Percentiles rank a stretch among this genome's conserved stretches.
These are phyloP conservation scores for Fusarium metavorans DNA, from an alignment of 2,329 filamentous ascomycete species.

Conservation along the genomic window DNA sequence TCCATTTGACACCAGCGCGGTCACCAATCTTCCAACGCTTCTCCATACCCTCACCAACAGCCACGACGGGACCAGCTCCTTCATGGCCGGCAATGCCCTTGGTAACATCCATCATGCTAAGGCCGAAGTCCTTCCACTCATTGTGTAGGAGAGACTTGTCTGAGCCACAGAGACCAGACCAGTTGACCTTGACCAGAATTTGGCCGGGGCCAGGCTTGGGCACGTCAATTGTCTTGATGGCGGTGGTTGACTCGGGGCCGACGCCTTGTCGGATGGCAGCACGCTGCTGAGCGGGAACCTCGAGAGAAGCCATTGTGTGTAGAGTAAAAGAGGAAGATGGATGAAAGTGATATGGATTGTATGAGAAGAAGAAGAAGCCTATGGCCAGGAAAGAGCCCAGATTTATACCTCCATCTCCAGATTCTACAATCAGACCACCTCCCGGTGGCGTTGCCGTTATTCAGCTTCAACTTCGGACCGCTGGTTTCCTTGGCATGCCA, in stretches of 20 bases:
- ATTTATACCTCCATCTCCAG: not conserved
- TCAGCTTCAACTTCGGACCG: not conserved
- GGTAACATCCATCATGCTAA: conserved; percentile 30
- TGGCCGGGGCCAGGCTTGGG: conserved; percentile 35
- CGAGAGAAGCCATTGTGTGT: conserved; percentile 22
- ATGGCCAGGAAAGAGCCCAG: not conserved
- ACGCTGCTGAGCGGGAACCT: conserved; percentile 31
- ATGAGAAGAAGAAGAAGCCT: accelerated
- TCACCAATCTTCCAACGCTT: conserved; percentile 81
- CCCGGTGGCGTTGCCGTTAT: not conserved
- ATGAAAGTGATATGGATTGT: not conserved
- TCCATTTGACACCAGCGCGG: conserved; percentile 87
- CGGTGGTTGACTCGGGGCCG: conserved; percentile 21
- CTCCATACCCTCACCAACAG: conserved; percentile 77
- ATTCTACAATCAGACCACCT: not conserved
- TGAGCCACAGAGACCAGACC: conserved; percentile 42
- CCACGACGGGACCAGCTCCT: conserved; percentile 85
- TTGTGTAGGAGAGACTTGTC: conserved; percentile 43
- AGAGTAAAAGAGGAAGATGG: not conserved
- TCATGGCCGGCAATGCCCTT: conserved; percentile 74
- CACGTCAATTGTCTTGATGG: conserved; percentile 33
- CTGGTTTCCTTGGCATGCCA: not conserved
- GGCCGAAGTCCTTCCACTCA: conserved; percentile 40
- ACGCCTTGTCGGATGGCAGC: conserved; percentile 41
- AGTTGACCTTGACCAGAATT: conserved; percentile 40